Conservation (phyloP, 495 filamentous ascomycete species). For the Hyaloscypha bicolor region DNA sequence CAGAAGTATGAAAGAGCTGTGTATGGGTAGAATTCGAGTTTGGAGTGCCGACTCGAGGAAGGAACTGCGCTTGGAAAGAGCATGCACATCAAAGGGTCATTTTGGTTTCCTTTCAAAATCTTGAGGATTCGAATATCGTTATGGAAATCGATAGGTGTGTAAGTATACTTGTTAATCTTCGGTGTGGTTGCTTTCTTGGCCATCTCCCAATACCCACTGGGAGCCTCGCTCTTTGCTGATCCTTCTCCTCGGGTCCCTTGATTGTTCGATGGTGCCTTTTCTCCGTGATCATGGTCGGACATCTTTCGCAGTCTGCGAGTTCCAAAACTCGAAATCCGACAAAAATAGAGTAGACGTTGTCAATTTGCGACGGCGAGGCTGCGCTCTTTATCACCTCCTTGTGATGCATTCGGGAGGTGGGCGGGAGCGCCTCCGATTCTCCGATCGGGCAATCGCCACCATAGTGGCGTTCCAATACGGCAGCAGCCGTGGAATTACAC, state of each 20-base stretch:
- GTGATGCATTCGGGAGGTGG: background rate
- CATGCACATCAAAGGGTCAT: background rate
- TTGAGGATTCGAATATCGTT: conserved; percentile 2
- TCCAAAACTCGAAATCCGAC: background rate
- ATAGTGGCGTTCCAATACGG: background rate
- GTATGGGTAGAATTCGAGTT: background rate
- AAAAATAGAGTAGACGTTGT: background rate
- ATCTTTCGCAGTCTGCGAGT: background rate
- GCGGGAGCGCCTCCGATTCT: background rate
- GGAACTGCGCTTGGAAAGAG: background rate
- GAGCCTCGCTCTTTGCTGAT: background rate
- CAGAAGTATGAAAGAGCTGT: background rate
- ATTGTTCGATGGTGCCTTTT: background rate
- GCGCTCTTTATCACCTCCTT: background rate
- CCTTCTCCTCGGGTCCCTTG: background rate
- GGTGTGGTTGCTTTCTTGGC: background rate
- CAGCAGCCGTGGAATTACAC: background rate
- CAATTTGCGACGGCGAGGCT: background rate
- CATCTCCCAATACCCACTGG: background rate
- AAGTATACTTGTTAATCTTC: background rate
- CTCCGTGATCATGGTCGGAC: background rate
- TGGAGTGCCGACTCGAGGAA: background rate
- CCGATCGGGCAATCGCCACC: background rate
- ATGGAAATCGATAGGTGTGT: background rate
- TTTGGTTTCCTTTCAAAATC: background rate